phyloP scores from a whole-genome alignment of 139 green algal genomes.

The Asterochloris erici region DNA sequence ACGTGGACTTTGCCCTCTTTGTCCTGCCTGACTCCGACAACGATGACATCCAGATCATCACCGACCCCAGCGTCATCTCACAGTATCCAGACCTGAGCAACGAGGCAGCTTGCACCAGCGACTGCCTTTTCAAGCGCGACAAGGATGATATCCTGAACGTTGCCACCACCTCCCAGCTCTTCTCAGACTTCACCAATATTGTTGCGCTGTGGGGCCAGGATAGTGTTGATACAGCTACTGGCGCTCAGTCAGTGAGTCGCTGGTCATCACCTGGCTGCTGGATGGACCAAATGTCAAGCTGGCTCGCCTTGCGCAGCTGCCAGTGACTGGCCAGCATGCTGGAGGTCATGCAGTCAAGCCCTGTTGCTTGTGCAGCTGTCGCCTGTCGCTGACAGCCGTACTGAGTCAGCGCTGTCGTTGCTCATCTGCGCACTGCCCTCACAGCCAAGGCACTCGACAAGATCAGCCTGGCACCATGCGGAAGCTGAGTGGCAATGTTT shows the following conservation, averaged over 20 bases:
- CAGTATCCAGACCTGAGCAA: neutral
- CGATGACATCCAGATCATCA: neutral
- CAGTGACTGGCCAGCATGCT: too few species aligned
- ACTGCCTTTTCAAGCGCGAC: neutral
- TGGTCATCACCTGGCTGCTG: too few species aligned
- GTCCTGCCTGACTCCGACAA: conserved; percentile 1
- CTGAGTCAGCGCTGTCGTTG: too few species aligned
- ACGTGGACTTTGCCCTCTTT: neutral
- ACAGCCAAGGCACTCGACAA: too few species aligned
- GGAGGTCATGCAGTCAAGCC: too few species aligned
- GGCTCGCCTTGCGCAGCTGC: too few species aligned
- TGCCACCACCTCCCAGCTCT: neutral
- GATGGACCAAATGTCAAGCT: too few species aligned
- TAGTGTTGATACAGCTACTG: neutral
- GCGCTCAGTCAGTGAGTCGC: neutral
- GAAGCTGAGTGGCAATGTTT: neutral
- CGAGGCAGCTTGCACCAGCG: neutral
- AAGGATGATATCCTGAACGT: neutral
- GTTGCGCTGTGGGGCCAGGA: neutral
- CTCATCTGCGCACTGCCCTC: too few species aligned
- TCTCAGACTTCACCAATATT: neutral
- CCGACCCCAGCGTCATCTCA: neutral
- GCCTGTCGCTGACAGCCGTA: too few species aligned
- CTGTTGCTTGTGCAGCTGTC: too few species aligned
- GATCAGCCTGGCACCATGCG: too few species aligned